Evolutionary conservation across 2,329 filamentous ascomycete species (phyloP), one percentile per base, ranked within the genome.

Genomic region (Xylariaceae sp.): DNA sequence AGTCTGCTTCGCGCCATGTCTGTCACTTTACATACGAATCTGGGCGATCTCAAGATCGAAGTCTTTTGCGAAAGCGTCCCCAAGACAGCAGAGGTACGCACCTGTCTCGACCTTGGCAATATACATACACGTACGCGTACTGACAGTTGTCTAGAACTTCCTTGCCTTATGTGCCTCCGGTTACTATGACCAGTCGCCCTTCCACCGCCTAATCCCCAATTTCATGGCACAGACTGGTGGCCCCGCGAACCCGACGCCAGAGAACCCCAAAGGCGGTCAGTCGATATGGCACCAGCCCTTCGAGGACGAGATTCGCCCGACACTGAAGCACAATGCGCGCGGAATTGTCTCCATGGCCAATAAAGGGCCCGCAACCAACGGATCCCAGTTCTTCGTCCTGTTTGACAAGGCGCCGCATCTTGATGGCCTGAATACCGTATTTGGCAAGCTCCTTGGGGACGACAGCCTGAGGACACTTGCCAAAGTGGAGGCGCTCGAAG

Each of bases 41-140:
- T 83, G 33, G 92, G 92, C 56, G 82, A 92, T 61, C 72, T 98
- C 57, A 98, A 96, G 65, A 76, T 96, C 50, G 92, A 96, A 61
- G 70, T 98, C 46, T 96, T 95, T 65, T 96, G 90, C 67, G 87
- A 95, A 59, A 81, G 84, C 49, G 87, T 94, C 19, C 92, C 92
- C 42, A 89, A 90, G 59, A 94, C 92, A 1, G 83, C 88, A 43
- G 85, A 94, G 65, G 82, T 82, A 64, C 36, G 64, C 48, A 18
- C 18, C 32, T 23, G 22, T 22, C 19, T 6, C 12, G n/a, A n/a
- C n/a, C n/a, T n/a, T n/a, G n/a, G n/a, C n/a, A n/a, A n/a, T n/a
- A n/a, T n/a, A n/a, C n/a, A n/a, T n/a, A n/a, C n/a, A n/a, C n/a
- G n/a, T n/a, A n/a, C n/a, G n/a, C n/a, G 40, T 36, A 52, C 36